Percentiles rank a stretch among this genome's conserved stretches.
phyloP scores from a whole-genome alignment of 495 filamentous ascomycete species.

The Xanthoparmelia taractica region DNA sequence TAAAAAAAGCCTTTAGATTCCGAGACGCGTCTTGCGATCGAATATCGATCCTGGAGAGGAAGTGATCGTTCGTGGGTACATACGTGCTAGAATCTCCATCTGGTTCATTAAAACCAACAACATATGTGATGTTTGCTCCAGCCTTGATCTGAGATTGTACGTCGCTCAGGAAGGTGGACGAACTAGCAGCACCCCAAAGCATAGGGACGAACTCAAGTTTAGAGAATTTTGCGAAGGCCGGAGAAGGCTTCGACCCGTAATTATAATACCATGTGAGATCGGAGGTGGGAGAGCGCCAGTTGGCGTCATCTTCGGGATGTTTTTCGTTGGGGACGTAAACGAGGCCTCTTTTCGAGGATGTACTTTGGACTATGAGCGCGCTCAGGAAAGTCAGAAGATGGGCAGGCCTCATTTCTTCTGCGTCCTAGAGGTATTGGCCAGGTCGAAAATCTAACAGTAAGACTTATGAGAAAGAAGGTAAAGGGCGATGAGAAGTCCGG shows the following conservation, averaged over 20 bases:
- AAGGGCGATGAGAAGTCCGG: background rate
- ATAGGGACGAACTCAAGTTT: constrained; percentile 69
- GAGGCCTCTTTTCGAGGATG: constrained; percentile 44
- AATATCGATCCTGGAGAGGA: no score
- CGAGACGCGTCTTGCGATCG: no score
- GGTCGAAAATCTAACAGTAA: background rate
- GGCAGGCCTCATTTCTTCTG: background rate
- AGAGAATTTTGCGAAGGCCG: constrained; percentile 35
- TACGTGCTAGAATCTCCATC: constrained; percentile 33
- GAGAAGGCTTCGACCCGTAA: constrained; percentile 49
- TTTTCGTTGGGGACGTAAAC: constrained; percentile 1
- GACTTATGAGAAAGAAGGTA: background rate
- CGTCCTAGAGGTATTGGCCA: no score
- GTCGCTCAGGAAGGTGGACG: constrained; percentile 48
- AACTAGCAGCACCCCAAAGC: constrained; percentile 57
- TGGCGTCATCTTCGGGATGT: constrained; percentile 47
- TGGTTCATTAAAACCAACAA: constrained; percentile 71
- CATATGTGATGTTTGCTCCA: constrained; percentile 54
- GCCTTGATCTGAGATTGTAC: constrained; percentile 43
- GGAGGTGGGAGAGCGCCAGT: constrained; percentile 47
- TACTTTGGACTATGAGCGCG: constrained; percentile 13
- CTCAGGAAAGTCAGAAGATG: background rate
- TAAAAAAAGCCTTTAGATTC: no score
- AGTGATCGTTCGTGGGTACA: background rate
- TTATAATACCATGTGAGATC: constrained; percentile 80